A percentile compares a stretch with the other conserved stretches of the same genome.
These are phyloP conservation scores for Phytophthora idaei DNA, from an alignment of 352 stramenopile genomes.

Conservation along the genomic window DNA sequence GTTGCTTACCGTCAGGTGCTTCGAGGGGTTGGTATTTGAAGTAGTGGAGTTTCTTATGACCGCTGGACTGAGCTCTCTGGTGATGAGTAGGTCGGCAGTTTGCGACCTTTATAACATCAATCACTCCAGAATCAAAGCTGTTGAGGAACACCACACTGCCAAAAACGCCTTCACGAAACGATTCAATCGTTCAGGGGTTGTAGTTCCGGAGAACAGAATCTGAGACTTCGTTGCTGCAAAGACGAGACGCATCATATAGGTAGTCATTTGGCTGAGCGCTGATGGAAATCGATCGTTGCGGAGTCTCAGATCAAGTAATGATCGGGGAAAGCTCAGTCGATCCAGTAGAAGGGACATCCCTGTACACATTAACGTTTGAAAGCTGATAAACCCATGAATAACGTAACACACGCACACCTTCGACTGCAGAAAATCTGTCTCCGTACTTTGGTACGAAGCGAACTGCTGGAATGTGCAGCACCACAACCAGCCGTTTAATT, in stretches of 20 bases:
- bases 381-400: not conserved
- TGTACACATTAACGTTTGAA: not conserved
- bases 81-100: not conserved
- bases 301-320: not conserved
- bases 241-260: conserved; percentile 1
- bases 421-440: not conserved
- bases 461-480: not conserved
- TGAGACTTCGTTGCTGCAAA: not conserved
- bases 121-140: not conserved
- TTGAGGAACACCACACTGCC: not conserved
- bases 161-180: not conserved
- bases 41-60: not conserved
- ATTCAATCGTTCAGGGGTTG: not conserved
- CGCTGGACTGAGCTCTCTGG: not conserved
- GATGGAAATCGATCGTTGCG: not conserved
- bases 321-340: not conserved
- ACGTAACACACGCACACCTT: not conserved
- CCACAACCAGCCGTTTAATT: not conserved
- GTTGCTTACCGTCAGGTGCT: not conserved
- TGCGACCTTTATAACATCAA: not conserved
- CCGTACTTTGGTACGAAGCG: not conserved
- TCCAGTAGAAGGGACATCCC: not conserved
- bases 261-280: not conserved
- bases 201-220: not conserved
- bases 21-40: not conserved